Evolutionary conservation across 306 rosid species (phyloP), one percentile per base, ranked within the genome.

Genomic region (Castanea mollissima): DNA sequence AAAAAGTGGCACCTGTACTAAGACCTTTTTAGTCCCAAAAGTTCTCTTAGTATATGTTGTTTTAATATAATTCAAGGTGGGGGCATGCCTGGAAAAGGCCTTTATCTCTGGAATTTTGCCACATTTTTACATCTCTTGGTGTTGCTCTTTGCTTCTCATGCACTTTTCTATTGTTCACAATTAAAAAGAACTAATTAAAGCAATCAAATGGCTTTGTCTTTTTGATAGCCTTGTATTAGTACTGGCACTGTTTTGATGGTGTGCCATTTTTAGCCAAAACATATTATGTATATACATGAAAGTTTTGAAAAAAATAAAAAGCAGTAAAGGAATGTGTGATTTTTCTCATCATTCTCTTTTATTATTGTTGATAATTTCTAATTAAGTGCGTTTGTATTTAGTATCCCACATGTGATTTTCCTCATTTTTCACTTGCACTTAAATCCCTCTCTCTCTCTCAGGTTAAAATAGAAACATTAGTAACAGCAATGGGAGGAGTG

Each of bases 401-500:
- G 69, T 60, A 29, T 32, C 38, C 52, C 82, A 69, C 63, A 35
- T 71, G 23, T 35, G 51, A 29, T 68, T 67, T 35, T 59, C 74
- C 31, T 69, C 60, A 20, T 59, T 63, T 71, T 73, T 73, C 73
- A 73, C 68, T 82, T 82, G 73, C 64, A 14, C 78, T 41, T 4
- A 9, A 23, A 67, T 55, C 71, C 75, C 70, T 1, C 27, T 25
- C 27, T 25, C 69, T 72, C 46, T 72, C 60, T 35, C 98, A 95
- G 98, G 83, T 71, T 79, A 90, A 90, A 86, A 86, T 94, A 84
- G 88, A 82, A 78, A 86, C 86, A 80, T 82, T 92, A 64, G 97
- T 95, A 58, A 86, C 86, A 76, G 87, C 92, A 81, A 95, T 95
- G 99, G 99, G 98, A 27, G 99, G 98, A 87, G 83, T 88, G 79